These are phyloP conservation scores for Phytopythium sindhum DNA, from an alignment of 352 stramenopile species.

Conservation along the genomic window DNA sequence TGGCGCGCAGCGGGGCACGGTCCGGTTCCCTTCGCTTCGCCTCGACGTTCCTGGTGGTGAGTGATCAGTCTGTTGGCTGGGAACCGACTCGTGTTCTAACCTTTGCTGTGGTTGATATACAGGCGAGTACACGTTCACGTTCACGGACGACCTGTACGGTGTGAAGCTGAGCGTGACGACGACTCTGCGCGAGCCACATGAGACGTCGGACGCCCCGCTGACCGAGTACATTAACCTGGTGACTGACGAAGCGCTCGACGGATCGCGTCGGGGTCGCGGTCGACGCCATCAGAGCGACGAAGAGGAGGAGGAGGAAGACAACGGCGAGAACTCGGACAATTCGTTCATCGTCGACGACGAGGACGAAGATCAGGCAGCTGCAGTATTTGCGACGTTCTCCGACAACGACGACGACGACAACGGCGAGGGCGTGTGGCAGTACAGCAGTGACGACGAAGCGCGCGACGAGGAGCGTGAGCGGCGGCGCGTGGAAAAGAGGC, in stretches of 20 bases:
- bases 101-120: constrained; percentile 2
- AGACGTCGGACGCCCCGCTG: constrained; percentile 39
- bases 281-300: constrained; percentile 26
- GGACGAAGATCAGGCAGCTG: constrained; percentile 16
- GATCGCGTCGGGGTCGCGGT: constrained; percentile 15
- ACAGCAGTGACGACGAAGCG: constrained; percentile 33
- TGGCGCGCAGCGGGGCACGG: constrained; percentile 40
- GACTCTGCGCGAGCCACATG: constrained; percentile 36
- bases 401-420: constrained; percentile 19
- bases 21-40: constrained; percentile 54
- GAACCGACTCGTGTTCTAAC: constrained; percentile 1
- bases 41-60: constrained; percentile 64
- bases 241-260: constrained; percentile 28
- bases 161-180: constrained; percentile 54
- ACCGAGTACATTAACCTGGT: constrained; percentile 29
- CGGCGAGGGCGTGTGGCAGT: constrained; percentile 19
- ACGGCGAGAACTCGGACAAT: constrained; percentile 47
- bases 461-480: constrained; percentile 26
- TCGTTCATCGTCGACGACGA: constrained; percentile 73
- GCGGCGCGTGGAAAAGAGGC: constrained; percentile 8
- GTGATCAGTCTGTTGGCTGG: constrained; percentile 4
- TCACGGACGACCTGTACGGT: constrained; percentile 59
- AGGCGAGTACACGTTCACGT: constrained; percentile 74
- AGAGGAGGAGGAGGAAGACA: constrained; percentile 35
- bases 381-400: constrained; percentile 21